Percentiles rank a stretch among this genome's conserved stretches.
Evolutionary conservation across 768 basidiomycete genomes (phyloP).

Genomic region (Russula dissimulans): DNA sequence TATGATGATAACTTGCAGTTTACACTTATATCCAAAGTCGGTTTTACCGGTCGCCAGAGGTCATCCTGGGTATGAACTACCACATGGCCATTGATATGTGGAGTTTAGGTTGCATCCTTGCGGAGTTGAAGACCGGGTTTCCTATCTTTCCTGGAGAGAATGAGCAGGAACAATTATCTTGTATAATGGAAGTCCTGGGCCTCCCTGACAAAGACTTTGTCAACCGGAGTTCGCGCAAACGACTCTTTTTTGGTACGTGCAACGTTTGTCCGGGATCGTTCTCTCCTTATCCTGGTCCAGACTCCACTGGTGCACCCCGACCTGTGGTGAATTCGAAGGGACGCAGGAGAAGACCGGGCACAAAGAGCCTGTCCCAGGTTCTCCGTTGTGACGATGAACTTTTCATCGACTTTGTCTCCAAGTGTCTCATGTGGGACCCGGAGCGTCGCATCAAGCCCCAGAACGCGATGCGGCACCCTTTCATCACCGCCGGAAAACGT

Average conservation of each 20-base stretch:
- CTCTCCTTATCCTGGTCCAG: constrained; percentile 32
- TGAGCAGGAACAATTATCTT: constrained; percentile 94
- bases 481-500: constrained; percentile 58
- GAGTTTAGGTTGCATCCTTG: constrained; percentile 97
- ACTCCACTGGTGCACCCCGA: constrained; percentile 86
- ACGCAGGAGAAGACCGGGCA: constrained; percentile 80
- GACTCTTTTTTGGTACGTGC: constrained; percentile 86
- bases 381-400: constrained; percentile 89
- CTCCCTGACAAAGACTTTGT: constrained; percentile 92
- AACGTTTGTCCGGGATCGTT: background rate
- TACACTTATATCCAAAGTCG: constrained; percentile 99
- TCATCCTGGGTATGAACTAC: constrained; percentile 98
- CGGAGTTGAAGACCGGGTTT: constrained; percentile 94
- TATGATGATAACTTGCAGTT: constrained; percentile 41
- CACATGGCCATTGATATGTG: constrained; percentile 99
- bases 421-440: constrained; percentile 98
- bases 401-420: constrained; percentile 93
- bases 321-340: constrained; percentile 96
- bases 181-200: constrained; percentile 99
- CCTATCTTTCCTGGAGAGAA: constrained; percentile 99
- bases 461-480: constrained; percentile 85
- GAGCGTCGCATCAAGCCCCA: constrained; percentile 92
- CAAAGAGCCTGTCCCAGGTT: constrained; percentile 83
- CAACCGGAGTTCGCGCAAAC: constrained; percentile 87
- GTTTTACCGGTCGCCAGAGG: constrained; percentile 99